phyloP scores from a whole-genome alignment of 2,329 filamentous ascomycete species.

The Pestalotiopsis sp. region DNA sequence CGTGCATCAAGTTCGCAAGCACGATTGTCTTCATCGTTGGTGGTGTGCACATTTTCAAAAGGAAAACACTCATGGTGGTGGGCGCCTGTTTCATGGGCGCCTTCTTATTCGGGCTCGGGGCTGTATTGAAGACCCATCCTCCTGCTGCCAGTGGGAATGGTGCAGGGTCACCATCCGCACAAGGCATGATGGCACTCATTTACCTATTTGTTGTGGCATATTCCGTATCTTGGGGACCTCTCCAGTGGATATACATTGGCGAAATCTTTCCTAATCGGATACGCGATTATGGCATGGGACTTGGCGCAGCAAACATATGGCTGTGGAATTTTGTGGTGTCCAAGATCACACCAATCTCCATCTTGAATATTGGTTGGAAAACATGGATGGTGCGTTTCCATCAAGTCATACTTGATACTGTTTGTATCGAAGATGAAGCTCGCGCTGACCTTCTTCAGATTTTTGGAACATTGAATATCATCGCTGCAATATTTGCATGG shows the following conservation, averaged over 20 bases:
- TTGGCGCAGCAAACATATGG: constrained; percentile 50
- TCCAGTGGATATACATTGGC: constrained; percentile 43
- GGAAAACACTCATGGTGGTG: not conserved
- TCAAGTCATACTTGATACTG: not conserved
- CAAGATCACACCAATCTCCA: constrained; percentile 4
- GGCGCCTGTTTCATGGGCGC: constrained; percentile 4
- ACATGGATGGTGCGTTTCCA: constrained; percentile 8
- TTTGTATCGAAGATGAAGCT: not conserved
- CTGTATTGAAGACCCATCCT: constrained; percentile 43
- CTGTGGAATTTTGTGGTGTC: constrained; percentile 46
- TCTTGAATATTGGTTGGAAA: constrained; percentile 6
- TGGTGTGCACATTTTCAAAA: constrained; percentile 3
- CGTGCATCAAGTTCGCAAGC: constrained; percentile 8
- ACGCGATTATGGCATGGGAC: constrained; percentile 47
- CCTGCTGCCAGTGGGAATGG: constrained; percentile 26
- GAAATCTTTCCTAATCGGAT: constrained; percentile 50
- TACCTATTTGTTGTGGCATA: constrained; percentile 57
- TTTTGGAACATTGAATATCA: constrained; percentile 4
- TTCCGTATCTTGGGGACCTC: constrained; percentile 51
- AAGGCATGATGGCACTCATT: constrained; percentile 55
- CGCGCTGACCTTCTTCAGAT: not conserved
- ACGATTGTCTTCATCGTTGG: constrained; percentile 4
- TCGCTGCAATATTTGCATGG: constrained; percentile 1
- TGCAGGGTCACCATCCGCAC: constrained; percentile 41
- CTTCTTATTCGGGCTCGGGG: constrained; percentile 37